These are phyloP conservation scores for Vachellia collinsii DNA, from an alignment of 306 rosid genomes.

Conservation along the genomic window DNA sequence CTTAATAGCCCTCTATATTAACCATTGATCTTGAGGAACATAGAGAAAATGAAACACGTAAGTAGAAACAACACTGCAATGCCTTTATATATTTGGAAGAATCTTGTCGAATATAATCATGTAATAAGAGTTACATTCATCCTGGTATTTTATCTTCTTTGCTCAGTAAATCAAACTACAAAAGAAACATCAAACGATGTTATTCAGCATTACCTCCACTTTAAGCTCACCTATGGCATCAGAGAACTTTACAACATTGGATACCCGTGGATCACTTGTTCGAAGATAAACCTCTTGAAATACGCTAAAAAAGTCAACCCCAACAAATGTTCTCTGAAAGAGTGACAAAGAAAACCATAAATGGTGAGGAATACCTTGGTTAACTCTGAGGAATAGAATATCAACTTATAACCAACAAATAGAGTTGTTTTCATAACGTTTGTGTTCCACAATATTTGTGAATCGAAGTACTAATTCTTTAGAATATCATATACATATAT, in stretches of 20 bases:
- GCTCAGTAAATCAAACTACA: background rate
- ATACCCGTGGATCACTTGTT: constrained; percentile 83
- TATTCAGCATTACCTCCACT: constrained; percentile 74
- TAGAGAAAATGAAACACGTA: background rate
- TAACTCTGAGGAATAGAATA: constrained; percentile 12
- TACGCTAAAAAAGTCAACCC: constrained; percentile 83
- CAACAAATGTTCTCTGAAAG: constrained; percentile 93
- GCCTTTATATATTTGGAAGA: background rate
- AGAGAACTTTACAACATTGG: constrained; percentile 84
- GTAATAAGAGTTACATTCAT: background rate
- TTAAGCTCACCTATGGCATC: constrained; percentile 96
- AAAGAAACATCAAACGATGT: constrained; percentile 23
- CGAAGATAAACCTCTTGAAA: constrained; percentile 89
- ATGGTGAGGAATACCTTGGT: constrained; percentile 27
- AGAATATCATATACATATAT: background rate
- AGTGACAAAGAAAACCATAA: constrained; percentile 36
- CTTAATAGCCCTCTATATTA: background rate
- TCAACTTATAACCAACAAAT: background rate
- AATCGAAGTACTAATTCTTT: background rate
- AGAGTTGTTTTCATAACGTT: background rate
- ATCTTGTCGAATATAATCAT: background rate
- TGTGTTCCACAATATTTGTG: background rate
- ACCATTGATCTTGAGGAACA: constrained; percentile 20
- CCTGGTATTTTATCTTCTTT: background rate
- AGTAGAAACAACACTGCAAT: background rate